These are phyloP conservation scores for Xylaria castorea DNA, from an alignment of 495 filamentous ascomycete genomes.

Conservation along the genomic window DNA sequence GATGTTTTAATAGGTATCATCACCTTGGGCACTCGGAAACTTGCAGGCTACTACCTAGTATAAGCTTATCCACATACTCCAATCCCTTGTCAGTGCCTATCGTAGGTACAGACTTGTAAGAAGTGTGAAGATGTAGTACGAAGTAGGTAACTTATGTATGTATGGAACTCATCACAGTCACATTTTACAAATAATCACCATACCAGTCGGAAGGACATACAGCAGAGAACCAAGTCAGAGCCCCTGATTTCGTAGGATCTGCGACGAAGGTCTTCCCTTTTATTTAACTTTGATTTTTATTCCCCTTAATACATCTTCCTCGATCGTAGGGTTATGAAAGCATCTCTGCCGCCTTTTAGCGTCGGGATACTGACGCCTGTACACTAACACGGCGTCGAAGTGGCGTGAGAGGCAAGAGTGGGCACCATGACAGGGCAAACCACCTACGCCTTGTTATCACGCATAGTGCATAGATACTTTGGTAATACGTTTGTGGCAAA, in stretches of 20 bases:
- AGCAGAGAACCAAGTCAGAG: neutral
- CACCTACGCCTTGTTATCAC: neutral
- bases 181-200: neutral
- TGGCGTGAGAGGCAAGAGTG: neutral
- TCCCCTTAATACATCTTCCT: neutral
- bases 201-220: conserved; percentile 5
- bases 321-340: neutral
- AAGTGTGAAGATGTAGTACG: neutral
- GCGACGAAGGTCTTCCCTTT: neutral
- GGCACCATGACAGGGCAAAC: neutral
- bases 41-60: neutral
- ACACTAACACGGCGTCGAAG: neutral
- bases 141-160: too few relatives aligned
- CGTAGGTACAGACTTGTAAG: neutral
- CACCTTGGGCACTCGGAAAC: neutral
- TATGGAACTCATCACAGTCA: neutral
- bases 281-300: neutral
- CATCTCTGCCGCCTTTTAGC: neutral
- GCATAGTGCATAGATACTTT: neutral
- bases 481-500: neutral
- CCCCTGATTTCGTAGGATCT: neutral
- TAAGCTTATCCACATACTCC: neutral
- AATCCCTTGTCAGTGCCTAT: neutral
- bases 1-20: conserved; percentile 7
- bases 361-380: neutral